phyloP scores from a whole-genome alignment of 2,329 filamentous ascomycete genomes.

The Aureobasidium musti region DNA sequence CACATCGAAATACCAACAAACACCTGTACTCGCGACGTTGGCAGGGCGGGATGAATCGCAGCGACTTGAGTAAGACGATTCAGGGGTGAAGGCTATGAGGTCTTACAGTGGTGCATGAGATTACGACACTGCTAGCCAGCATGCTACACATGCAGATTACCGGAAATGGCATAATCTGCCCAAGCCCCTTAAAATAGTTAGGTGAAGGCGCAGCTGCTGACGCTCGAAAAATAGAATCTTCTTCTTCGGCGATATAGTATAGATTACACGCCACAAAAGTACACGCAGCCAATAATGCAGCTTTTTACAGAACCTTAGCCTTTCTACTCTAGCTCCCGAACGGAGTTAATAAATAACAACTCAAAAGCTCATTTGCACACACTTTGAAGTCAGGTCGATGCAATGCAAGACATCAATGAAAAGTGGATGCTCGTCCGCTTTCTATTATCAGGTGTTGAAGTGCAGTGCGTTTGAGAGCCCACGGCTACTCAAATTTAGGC shows the following conservation, averaged over 20 bases:
- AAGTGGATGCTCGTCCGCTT: not conserved
- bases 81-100: not conserved
- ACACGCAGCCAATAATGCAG: slow-evolving; percentile 4
- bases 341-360: too few relatives aligned
- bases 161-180: slow-evolving; percentile 2
- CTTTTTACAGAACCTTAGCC: not conserved
- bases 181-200: not conserved
- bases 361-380: not conserved
- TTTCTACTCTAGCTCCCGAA: not conserved
- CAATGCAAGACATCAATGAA: not conserved
- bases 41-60: not conserved
- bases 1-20: not conserved
- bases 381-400: not conserved
- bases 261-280: not conserved
- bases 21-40: not conserved
- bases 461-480: not conserved
- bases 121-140: not conserved
- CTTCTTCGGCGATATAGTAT: not conserved
- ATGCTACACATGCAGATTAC: not conserved
- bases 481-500: not conserved
- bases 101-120: not conserved
- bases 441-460: too few relatives aligned
- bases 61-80: not conserved
- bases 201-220: slow-evolving; percentile 18
- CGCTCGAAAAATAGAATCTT: not conserved